These are phyloP conservation scores for Centaurea solstitialis DNA, from an alignment of 129 eudicot species.

Conservation along the genomic window DNA sequence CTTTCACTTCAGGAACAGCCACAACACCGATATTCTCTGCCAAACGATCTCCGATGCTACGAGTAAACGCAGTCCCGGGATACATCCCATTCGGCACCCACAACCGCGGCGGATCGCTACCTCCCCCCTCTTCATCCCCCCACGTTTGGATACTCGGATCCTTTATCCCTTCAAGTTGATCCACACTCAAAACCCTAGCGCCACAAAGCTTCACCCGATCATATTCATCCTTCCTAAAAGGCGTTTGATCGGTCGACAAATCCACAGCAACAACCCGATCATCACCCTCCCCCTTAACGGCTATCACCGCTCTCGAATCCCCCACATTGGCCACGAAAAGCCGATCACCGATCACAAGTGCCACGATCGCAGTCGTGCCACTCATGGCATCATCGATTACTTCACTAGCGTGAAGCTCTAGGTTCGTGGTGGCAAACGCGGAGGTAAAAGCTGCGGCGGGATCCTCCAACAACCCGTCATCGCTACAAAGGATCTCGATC, in stretches of 20 bases:
- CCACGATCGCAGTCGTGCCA: conserved; percentile 94
- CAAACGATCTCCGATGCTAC: conserved; percentile 90
- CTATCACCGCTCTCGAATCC: conserved; percentile 90
- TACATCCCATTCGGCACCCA: conserved; percentile 93
- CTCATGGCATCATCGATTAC: conserved; percentile 95
- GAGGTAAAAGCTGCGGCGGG: conserved; percentile 66
- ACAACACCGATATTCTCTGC: conserved; percentile 96
- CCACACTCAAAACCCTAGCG: conserved; percentile 95
- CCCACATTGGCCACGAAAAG: conserved; percentile 94
- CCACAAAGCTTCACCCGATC: conserved; percentile 86
- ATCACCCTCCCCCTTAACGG: conserved; percentile 55
- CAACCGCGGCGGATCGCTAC: conserved; percentile 89
- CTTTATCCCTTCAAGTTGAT: conserved; percentile 97
- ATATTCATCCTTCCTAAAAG: conserved; percentile 86
- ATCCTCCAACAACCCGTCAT: conserved; percentile 64
- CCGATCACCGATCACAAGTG: conserved; percentile 72
- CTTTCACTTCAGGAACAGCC: conserved; percentile 84
- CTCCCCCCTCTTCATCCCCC: conserved; percentile 93
- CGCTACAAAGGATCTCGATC: conserved; percentile 55
- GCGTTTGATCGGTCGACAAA: conserved; percentile 86
- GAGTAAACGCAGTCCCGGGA: conserved; percentile 96
- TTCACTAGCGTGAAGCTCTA: conserved; percentile 60
- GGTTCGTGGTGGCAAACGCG: conserved; percentile 63
- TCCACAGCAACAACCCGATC: conserved; percentile 59
- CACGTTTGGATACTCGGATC: conserved; percentile 82